Evolutionary conservation across 164 flowering plant genomes (phyloP).

Genomic region (Stephania japonica): DNA sequence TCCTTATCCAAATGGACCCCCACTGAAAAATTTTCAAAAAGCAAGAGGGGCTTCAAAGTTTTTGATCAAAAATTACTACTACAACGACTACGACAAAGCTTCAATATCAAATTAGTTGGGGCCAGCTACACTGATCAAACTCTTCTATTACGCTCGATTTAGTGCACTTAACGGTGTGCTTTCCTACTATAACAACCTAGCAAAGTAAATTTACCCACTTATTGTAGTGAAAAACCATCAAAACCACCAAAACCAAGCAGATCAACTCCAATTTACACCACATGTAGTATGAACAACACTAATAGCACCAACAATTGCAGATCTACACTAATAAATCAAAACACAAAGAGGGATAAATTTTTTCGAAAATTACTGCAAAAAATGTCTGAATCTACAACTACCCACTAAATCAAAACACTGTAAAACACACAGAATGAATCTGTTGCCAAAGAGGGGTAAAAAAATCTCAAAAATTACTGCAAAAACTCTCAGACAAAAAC

Average conservation of each 20-base stretch:
- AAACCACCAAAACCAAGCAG: not conserved
- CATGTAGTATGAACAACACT: not conserved
- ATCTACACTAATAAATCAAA: too few relatives aligned
- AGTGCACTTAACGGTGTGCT: too few relatives aligned
- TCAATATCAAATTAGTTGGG: too few relatives aligned
- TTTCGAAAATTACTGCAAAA: too few relatives aligned
- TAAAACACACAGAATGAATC: not conserved
- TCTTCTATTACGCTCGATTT: too few relatives aligned
- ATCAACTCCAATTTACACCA: not conserved
- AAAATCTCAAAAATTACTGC: too few relatives aligned
- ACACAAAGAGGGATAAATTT: too few relatives aligned
- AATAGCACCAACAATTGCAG: not conserved
- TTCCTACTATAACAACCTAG: not conserved
- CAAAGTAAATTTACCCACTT: not conserved
- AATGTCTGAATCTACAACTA: too few relatives aligned
- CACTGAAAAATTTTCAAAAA: not conserved
- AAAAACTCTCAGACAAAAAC: not conserved
- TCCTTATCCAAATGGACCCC: not conserved
- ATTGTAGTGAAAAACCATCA: not conserved
- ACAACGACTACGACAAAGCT: too few relatives aligned
- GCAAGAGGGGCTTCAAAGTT: not conserved
- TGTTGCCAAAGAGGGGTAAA: not conserved
- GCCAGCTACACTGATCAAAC: too few relatives aligned
- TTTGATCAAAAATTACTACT: not conserved
- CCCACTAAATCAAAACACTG: not conserved